A percentile compares a stretch with the other conserved stretches of the same genome.
These are phyloP conservation scores for Aspergillus pseudoglaucus DNA, from an alignment of 2,329 filamentous ascomycete species.

Conservation along the genomic window DNA sequence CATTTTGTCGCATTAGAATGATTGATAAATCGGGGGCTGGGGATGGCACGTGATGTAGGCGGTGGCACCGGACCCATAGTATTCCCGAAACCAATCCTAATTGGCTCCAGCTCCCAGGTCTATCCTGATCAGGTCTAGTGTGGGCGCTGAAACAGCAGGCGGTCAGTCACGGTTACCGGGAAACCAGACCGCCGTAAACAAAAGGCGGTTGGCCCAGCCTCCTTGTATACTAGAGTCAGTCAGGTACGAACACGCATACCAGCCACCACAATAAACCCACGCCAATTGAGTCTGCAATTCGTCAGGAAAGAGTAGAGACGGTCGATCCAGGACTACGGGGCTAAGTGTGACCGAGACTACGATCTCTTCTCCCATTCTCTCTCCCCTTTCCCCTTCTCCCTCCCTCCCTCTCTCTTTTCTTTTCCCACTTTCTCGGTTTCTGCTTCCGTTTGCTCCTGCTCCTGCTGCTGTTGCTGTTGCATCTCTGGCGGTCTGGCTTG, in stretches of 20 bases:
- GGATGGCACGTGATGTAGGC: slow-evolving; percentile 9
- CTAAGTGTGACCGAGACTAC: slow-evolving; percentile 26
- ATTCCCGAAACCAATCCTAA: slow-evolving; percentile 1
- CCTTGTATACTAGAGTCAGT: slow-evolving; percentile 17
- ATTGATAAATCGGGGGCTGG: slow-evolving; percentile 13
- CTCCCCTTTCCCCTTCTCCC: slow-evolving; percentile 19
- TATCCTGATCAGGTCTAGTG: slow-evolving; percentile 9
- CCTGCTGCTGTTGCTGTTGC: neutral
- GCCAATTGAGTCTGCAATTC: neutral
- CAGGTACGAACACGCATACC: slow-evolving; percentile 13
- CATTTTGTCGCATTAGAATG: neutral
- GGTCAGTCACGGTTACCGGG: slow-evolving; percentile 28
- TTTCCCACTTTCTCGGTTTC: slow-evolving; percentile 18
- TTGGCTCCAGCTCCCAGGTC: slow-evolving; percentile 5
- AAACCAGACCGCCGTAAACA: slow-evolving; percentile 35
- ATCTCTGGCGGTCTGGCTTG: neutral
- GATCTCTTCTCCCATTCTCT: slow-evolving; percentile 21
- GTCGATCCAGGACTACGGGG: neutral
- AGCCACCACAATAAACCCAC: slow-evolving; percentile 24
- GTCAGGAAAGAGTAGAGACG: too few species aligned
- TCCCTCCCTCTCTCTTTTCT: slow-evolving; percentile 17
- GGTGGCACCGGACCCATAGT: slow-evolving; percentile 3
- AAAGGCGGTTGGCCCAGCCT: slow-evolving; percentile 37
- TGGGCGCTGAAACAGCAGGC: slow-evolving; percentile 15
- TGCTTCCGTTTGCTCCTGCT: neutral